Evolutionary conservation across 2,329 filamentous ascomycete species (phyloP).

Genomic region (Paraconiothyrium sp.): DNA sequence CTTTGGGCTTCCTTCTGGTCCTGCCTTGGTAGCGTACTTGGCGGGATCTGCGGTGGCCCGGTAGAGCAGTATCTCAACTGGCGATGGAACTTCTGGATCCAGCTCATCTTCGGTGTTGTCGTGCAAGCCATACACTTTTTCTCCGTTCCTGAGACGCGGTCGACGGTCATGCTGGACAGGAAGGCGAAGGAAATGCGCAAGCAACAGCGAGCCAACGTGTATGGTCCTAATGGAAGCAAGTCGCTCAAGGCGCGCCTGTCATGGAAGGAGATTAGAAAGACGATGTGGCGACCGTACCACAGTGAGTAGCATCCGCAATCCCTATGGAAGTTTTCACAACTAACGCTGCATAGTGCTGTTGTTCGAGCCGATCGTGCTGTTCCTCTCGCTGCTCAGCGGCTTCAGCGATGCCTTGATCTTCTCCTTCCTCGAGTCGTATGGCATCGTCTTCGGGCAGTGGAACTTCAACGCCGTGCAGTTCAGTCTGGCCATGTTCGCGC

Average conservation of each 20-base stretch:
- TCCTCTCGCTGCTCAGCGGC: slow-evolving; percentile 74
- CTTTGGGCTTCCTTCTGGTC: slow-evolving; percentile 66
- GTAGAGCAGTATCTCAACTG: slow-evolving; percentile 73
- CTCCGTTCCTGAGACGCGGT: slow-evolving; percentile 78
- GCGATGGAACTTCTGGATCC: slow-evolving; percentile 84
- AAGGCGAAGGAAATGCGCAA: slow-evolving; percentile 73
- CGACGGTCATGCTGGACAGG: slow-evolving; percentile 77
- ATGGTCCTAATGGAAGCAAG: slow-evolving; percentile 72
- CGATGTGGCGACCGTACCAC: slow-evolving; percentile 72
- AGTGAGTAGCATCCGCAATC: slow-evolving; percentile 39
- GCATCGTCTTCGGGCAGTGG: slow-evolving; percentile 73
- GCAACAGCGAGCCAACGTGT: slow-evolving; percentile 57
- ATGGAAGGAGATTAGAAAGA: slow-evolving; percentile 53
- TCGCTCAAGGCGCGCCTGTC: slow-evolving; percentile 42
- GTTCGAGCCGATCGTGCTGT: slow-evolving; percentile 77
- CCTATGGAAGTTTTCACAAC: background rate
- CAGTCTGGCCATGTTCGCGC: slow-evolving; percentile 66
- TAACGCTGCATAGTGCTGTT: slow-evolving; percentile 62
- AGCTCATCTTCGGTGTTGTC: slow-evolving; percentile 78
- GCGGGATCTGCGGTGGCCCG: slow-evolving; percentile 82
- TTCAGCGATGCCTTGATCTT: slow-evolving; percentile 81
- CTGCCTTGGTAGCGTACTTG: slow-evolving; percentile 75
- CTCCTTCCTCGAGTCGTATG: slow-evolving; percentile 77
- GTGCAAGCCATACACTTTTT: slow-evolving; percentile 74
- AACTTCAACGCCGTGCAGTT: slow-evolving; percentile 65